phyloP scores from a whole-genome alignment of 1,284 basidiomycete genomes.

The Fistulinella cinereoalba region DNA sequence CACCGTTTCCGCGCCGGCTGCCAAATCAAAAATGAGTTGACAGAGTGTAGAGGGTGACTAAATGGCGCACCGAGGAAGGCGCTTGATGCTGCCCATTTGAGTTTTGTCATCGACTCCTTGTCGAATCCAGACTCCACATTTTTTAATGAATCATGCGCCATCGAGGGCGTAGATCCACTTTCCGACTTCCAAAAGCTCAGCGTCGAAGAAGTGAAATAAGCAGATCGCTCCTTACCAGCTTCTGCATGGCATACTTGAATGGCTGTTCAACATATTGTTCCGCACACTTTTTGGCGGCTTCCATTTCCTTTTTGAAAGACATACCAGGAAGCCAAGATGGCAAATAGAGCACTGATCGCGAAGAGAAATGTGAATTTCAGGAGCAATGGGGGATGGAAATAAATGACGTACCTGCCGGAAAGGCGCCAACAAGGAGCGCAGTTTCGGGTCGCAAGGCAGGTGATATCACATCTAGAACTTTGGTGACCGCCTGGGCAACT shows the following conservation, averaged over 20 bases:
- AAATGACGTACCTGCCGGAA: slow-evolving; percentile 8
- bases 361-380: too few relatives aligned
- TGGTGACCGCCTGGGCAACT: not conserved
- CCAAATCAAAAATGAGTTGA: not conserved
- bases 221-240: not conserved
- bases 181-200: not conserved
- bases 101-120: not conserved
- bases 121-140: not conserved
- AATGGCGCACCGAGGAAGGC: slow-evolving; percentile 2
- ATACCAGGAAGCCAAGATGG: slow-evolving; percentile 17
- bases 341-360: not conserved
- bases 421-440: slow-evolving; percentile 1
- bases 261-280: slow-evolving; percentile 6
- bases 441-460: slow-evolving; percentile 5
- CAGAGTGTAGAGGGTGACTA: not conserved
- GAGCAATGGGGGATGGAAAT: too few relatives aligned
- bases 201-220: not conserved
- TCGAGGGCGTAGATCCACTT: not conserved
- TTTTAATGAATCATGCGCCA: slow-evolving; percentile 5
- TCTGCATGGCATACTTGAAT: slow-evolving; percentile 3
- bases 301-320: slow-evolving; percentile 9
- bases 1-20: slow-evolving; percentile 14
- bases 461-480: not conserved
- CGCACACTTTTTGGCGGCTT: not conserved
- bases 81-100: slow-evolving; percentile 6